Conservation (phyloP, 1,139 yeast species). For the Wickerhamiella pararugosa region DNA sequence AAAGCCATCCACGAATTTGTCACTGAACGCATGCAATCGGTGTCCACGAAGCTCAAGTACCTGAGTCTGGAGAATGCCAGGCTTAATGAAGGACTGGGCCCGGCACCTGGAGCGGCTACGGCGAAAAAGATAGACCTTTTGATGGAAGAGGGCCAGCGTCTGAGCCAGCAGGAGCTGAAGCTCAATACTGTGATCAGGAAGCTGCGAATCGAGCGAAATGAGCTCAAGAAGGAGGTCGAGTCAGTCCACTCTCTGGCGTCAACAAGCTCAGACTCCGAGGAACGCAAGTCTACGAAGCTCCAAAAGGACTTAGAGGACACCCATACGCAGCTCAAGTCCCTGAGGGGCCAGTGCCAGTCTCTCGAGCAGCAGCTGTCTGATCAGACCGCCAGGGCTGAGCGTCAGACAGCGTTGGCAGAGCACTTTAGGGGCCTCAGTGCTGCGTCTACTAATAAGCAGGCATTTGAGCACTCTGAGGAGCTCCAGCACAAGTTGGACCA, state of each 20-base stretch:
- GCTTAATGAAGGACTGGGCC: conserved; percentile 13
- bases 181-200: conserved; percentile 53
- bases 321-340: neutral
- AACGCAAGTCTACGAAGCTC: no score
- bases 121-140: conserved; percentile 45
- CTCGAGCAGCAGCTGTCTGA: conserved; percentile 16
- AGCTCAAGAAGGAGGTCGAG: conserved; percentile 15
- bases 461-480: conserved; percentile 14
- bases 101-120: conserved; percentile 25
- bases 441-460: neutral
- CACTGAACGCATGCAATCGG: conserved; percentile 7
- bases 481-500: conserved; percentile 33
- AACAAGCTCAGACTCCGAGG: no score
- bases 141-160: conserved; percentile 62
- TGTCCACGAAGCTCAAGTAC: conserved; percentile 10
- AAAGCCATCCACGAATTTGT: conserved; percentile 1
- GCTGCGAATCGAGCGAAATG: conserved; percentile 32
- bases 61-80: conserved; percentile 5
- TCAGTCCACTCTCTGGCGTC: neutral
- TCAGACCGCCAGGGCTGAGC: conserved; percentile 30
- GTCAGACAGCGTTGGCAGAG: conserved; percentile 30
- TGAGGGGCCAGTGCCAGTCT: conserved; percentile 9
- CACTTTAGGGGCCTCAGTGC: conserved; percentile 18
- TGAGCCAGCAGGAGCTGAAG: conserved; percentile 61
- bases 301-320: neutral